Evolutionary conservation across 768 basidiomycete species (phyloP).

Genomic region (Collybia nuda): DNA sequence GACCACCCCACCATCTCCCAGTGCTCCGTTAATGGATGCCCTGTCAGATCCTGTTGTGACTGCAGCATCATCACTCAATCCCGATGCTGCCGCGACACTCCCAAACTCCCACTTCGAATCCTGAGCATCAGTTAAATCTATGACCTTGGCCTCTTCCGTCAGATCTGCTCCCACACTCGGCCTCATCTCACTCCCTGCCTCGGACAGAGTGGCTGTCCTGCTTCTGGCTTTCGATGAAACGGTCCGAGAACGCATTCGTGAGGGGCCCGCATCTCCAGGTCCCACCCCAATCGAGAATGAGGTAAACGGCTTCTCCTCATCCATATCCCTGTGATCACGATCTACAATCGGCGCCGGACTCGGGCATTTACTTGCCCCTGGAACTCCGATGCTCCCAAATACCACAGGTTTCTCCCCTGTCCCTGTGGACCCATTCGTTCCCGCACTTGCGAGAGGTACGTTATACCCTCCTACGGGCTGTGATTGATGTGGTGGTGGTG

Average conservation of each 20-base stretch:
- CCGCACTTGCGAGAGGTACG: not conserved
- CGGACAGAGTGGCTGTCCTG: conserved; percentile 10
- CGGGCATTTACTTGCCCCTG: conserved; percentile 23
- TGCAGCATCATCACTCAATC: too few relatives aligned
- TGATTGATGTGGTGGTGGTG: not conserved
- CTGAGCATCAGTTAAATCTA: conserved; percentile 28
- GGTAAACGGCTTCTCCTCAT: conserved; percentile 27
- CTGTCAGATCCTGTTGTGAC: too few relatives aligned
- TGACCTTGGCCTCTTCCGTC: conserved; percentile 16
- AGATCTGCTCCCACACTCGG: conserved; percentile 1
- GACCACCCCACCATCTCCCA: too few relatives aligned
- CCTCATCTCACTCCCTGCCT: conserved; percentile 2
- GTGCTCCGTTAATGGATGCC: too few relatives aligned
- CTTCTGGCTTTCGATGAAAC: conserved; percentile 19
- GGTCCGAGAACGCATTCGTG: conserved; percentile 28
- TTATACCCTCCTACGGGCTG: not conserved
- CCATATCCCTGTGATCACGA: conserved; percentile 15
- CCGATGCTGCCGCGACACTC: conserved; percentile 27
- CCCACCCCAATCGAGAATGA: conserved; percentile 46
- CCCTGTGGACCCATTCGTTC: conserved; percentile 2
- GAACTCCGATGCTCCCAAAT: conserved; percentile 50
- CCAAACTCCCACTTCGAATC: conserved; percentile 59
- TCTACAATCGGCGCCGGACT: conserved; percentile 14
- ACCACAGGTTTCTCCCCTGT: conserved; percentile 34
- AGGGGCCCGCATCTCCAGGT: conserved; percentile 23